Conservation (phyloP, 2,329 filamentous ascomycete genomes). For the Didymella sp. region DNA sequence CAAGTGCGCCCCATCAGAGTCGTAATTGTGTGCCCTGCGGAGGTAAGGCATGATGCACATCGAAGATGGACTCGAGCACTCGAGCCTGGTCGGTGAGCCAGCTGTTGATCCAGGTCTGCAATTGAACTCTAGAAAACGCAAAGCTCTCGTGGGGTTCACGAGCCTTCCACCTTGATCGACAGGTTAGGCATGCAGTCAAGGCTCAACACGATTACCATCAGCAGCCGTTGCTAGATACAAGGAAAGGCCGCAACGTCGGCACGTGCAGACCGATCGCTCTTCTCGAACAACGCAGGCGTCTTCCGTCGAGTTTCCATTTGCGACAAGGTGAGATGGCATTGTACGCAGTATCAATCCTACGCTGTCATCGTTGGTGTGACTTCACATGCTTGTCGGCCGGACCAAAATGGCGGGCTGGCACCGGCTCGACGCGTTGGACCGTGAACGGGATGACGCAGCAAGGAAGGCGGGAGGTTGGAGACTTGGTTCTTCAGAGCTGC, state of each 20-base stretch:
- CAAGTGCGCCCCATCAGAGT: conserved; percentile 3
- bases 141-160: background rate
- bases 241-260: background rate
- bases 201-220: background rate
- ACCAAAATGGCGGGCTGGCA: conserved; percentile 13
- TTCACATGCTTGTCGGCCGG: conserved; percentile 14
- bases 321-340: conserved; percentile 4
- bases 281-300: conserved; percentile 6
- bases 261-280: background rate
- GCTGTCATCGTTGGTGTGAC: conserved; percentile 18
- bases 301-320: conserved; percentile 8
- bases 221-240: background rate
- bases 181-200: background rate
- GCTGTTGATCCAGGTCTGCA: background rate
- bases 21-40: conserved; percentile 5
- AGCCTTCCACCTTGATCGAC: background rate
- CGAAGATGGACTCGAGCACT: background rate
- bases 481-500: background rate
- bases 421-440: conserved; percentile 12
- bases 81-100: background rate
- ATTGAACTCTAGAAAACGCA: background rate
- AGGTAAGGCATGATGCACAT: conserved; percentile 10
- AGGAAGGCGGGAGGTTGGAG: background rate
- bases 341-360: conserved; percentile 16
- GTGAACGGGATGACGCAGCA: conserved; percentile 18